Percentiles rank a stretch among this genome's conserved stretches.
Evolutionary conservation across 2,329 filamentous ascomycete species (phyloP).

Genomic region (Arthrobotrys iridis): DNA sequence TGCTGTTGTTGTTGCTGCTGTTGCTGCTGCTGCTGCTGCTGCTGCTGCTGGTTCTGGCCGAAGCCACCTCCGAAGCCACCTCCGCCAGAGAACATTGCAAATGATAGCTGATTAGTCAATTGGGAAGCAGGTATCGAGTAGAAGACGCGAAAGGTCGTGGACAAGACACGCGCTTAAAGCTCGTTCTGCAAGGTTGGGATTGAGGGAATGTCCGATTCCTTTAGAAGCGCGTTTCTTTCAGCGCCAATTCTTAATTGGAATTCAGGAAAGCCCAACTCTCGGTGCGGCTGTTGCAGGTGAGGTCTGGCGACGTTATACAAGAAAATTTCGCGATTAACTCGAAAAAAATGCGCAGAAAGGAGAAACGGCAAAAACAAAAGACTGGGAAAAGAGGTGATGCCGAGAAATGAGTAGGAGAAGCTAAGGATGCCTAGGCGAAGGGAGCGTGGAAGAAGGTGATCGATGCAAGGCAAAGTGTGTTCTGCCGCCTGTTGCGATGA

Average conservation of each 20-base stretch:
- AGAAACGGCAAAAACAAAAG: slow-evolving; percentile 44
- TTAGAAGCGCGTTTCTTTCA: slow-evolving; percentile 36
- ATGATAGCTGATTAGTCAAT: slow-evolving; percentile 11
- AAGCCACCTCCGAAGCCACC: slow-evolving; percentile 53
- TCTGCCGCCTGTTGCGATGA: slow-evolving; percentile 21
- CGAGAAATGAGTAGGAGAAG: slow-evolving; percentile 22
- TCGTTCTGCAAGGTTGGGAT: neutral
- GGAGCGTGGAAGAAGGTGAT: slow-evolving; percentile 37
- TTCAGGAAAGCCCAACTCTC: neutral
- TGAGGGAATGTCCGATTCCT: neutral
- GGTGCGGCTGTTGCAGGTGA: neutral
- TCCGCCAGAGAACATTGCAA: slow-evolving; percentile 57
- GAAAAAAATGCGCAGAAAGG: slow-evolving; percentile 31
- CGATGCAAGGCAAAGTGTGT: slow-evolving; percentile 37
- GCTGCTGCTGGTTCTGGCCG: slow-evolving; percentile 35
- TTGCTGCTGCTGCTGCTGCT: slow-evolving; percentile 48
- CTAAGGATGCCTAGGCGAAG: neutral
- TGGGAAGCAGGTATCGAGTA: neutral
- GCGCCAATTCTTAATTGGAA: slow-evolving; percentile 15
- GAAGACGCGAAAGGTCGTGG: slow-evolving; percentile 38
- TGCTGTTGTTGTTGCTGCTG: slow-evolving; percentile 51
- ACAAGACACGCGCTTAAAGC: slow-evolving; percentile 27
- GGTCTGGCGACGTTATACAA: slow-evolving; percentile 24
- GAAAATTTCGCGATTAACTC: slow-evolving; percentile 51
- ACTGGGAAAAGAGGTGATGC: slow-evolving; percentile 44